phyloP scores from a whole-genome alignment of 2,329 filamentous ascomycete species.

The Penicillium aurantiogriseum region DNA sequence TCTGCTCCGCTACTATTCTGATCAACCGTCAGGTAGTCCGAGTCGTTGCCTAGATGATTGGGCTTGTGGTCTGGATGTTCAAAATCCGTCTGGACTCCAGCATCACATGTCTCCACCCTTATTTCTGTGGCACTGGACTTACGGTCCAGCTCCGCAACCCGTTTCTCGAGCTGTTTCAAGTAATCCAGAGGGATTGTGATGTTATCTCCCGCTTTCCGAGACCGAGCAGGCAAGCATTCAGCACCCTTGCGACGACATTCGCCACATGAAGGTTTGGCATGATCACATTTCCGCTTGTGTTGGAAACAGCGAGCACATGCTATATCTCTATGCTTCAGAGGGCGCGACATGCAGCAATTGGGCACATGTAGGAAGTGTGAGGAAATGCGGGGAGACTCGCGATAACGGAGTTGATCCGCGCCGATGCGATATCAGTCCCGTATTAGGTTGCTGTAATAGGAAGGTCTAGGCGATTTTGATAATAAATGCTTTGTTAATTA shows the following conservation, averaged over 20 bases:
- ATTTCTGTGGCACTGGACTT: neutral
- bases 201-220: conserved; percentile 24
- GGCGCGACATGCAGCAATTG: conserved; percentile 22
- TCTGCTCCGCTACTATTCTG: neutral
- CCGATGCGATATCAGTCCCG: conserved; percentile 8
- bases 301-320: conserved; percentile 31
- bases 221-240: conserved; percentile 28
- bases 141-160: conserved; percentile 24
- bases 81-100: conserved; percentile 26
- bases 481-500: neutral
- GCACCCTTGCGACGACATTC: conserved; percentile 30
- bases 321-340: conserved; percentile 25
- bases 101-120: conserved; percentile 16
- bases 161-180: conserved; percentile 24
- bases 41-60: neutral
- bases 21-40: neutral
- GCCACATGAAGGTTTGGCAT: conserved; percentile 30
- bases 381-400: conserved; percentile 14
- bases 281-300: conserved; percentile 32
- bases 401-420: conserved; percentile 8
- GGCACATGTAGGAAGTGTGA: neutral
- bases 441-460: conserved; percentile 6
- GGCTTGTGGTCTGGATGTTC: neutral
- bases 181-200: conserved; percentile 28
- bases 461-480: conserved; percentile 13